Conservation (phyloP, 352 stramenopile species). For the Phytophthora tentaculata region DNA sequence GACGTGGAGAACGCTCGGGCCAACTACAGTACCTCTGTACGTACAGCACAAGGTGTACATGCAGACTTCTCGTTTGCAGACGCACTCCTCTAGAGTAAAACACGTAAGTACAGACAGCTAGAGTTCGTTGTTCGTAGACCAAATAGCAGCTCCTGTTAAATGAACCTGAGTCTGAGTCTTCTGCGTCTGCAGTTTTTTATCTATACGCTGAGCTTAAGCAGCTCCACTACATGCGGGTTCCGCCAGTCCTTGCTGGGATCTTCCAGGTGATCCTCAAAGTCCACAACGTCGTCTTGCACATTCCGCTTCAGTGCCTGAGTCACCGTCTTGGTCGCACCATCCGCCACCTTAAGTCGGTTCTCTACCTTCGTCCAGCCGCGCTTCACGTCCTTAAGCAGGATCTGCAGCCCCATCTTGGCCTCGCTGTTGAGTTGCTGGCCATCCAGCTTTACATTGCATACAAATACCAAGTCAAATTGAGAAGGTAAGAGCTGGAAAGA, state of each 20-base stretch:
- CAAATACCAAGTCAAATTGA: slow-evolving; percentile 16
- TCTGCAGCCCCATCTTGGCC: slow-evolving; percentile 58
- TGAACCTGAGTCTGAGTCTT: slow-evolving; percentile 2
- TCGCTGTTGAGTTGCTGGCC: slow-evolving; percentile 61
- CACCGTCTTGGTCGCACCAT: slow-evolving; percentile 50
- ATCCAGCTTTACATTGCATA: slow-evolving; percentile 47
- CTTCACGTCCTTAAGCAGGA: slow-evolving; percentile 85
- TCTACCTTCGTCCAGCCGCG: slow-evolving; percentile 76
- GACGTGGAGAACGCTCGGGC: slow-evolving; percentile 66
- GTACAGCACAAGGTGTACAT: slow-evolving; percentile 43
- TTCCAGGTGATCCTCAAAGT: slow-evolving; percentile 85
- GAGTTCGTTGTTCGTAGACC: slow-evolving; percentile 15
- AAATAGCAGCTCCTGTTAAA: slow-evolving; percentile 25
- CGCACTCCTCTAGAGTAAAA: slow-evolving; percentile 25
- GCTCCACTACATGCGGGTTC: slow-evolving; percentile 68
- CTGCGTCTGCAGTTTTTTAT: slow-evolving; percentile 8
- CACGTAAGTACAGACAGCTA: slow-evolving; percentile 13
- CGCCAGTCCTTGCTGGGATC: slow-evolving; percentile 77
- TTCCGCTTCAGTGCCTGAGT: slow-evolving; percentile 56
- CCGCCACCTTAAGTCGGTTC: slow-evolving; percentile 59
- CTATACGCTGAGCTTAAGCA: slow-evolving; percentile 83
- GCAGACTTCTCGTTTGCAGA: slow-evolving; percentile 34
- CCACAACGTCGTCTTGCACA: slow-evolving; percentile 55
- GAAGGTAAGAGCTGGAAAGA: background rate
- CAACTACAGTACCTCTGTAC: slow-evolving; percentile 46